Evolutionary conservation across 2,329 filamentous ascomycete species (phyloP), one percentile per base, ranked within the genome.

Genomic region (Chaetoscypha palmicola): DNA sequence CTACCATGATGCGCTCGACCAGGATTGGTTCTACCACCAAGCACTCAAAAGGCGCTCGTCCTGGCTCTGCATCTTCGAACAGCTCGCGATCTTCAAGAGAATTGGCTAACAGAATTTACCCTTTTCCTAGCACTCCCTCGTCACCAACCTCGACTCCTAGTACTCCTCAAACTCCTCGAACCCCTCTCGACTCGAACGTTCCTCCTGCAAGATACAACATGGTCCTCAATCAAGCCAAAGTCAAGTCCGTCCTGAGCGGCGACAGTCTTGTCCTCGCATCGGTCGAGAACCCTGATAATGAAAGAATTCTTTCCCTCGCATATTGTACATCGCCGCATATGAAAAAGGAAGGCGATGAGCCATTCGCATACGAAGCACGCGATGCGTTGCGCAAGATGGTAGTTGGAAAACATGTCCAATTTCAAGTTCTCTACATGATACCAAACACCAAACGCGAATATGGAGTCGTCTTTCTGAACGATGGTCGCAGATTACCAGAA

Each of bases 201-300:
- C 58, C 62, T 39, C 54, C 57, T 28, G 55, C 57, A 46, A 44
- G 55, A 50, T 62, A 59, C 48, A 58, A 49, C 30, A 62, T 60
- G 57, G 49, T 55, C 48, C 52, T 59, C 36, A 54, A 57, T 58
- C 66, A 79, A 64, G 79, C 82, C 63, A 85, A 81, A 60, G 90
- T 97, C 67, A 98, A 98, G 76, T 87, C 84, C 64, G 87, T 95
- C 56, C 72, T 94, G 61, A 96, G 90, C 61, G 92, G 92, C 60
- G 92, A 97, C 72, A 95, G 90, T 21, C 69, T 97, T 57, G 73
- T 97, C 53, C 72, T 97, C 60, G 79, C 83, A 58, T 88, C 86
- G 66, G 74, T 86, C 62, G 83, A 81, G 66, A 90, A 94, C 64
- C 83, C 86, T 26, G 74, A 79, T 53, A 79, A 83, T 65, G 92